Evolutionary conservation across 495 filamentous ascomycete species (phyloP), one percentile per base, ranked within the genome.

Genomic region (Penicillium samsonianum): DNA sequence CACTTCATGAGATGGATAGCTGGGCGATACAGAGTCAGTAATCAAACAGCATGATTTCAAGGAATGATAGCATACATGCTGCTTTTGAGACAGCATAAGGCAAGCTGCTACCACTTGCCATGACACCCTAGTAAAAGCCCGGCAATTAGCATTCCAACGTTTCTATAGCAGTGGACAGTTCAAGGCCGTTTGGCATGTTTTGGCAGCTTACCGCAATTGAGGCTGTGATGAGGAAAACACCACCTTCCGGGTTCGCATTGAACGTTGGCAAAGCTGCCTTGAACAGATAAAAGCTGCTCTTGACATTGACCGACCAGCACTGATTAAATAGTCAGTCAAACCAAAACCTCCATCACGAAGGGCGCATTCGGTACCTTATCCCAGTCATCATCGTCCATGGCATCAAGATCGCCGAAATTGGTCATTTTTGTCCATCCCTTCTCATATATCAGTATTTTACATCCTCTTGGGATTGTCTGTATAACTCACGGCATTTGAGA

Each of bases 1-100:
- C 86, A 87, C 58, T 86, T 87, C 80, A 90, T 86, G 41, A 90
- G 70, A 59, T 91, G 88, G 43, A 92, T 64, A 23, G 82, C 82
- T 74, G 49, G 5, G 23, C 4, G 25, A 48, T 30, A 16, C 5
- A 60, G 30, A 19, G 64, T 65, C 7, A 59, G 30, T 11, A 8
- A 54, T 25, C 28, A 43, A 35, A 3, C 31, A 28, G 3, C 26
- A 38, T 12, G 51, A 5, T 9, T n/a, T 1, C 31, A 3, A 7
- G 17, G 35, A 31, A 31, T 41, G 22, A 40, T 20, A 3, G 23
- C 60, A 25, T 72, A 78, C 80, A 71, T 44, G 85, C 86, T 45
- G 86, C 82, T 63, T 90, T 90, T 20, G 83, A 83, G 25, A 89
- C 82, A 11, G 80, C 77, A 64, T 90, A 89, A 11, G 87, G 77